Conservation (phyloP, 2,329 filamentous ascomycete species). For the Pseudocercospora cruenta region DNA sequence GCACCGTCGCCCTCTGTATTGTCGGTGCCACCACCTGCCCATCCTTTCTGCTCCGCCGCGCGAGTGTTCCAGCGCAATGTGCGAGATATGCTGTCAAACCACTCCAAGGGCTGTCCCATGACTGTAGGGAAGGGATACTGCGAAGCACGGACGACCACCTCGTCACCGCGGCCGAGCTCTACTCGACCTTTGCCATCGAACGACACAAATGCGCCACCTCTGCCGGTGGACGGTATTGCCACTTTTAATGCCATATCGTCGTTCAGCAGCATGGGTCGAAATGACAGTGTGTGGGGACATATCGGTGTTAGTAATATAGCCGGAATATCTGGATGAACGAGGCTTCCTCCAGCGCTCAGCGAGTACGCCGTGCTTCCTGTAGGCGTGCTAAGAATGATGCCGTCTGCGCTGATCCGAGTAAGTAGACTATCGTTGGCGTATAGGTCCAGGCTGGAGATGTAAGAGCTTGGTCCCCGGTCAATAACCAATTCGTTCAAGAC, state of each 20-base stretch:
- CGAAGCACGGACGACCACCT: slow-evolving; percentile 92
- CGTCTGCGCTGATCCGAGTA: slow-evolving; percentile 94
- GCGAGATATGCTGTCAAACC: slow-evolving; percentile 93
- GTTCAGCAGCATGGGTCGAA: slow-evolving; percentile 95
- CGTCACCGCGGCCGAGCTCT: slow-evolving; percentile 89
- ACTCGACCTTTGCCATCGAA: slow-evolving; percentile 97
- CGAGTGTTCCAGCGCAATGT: slow-evolving; percentile 95
- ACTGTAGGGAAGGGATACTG: slow-evolving; percentile 98
- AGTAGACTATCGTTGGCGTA: slow-evolving; percentile 94
- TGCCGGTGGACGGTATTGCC: slow-evolving; percentile 78
- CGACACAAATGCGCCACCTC: slow-evolving; percentile 92
- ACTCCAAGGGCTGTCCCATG: slow-evolving; percentile 84
- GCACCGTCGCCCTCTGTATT: slow-evolving; percentile 39
- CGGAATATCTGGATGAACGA: slow-evolving; percentile 95
- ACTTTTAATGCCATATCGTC: slow-evolving; percentile 93
- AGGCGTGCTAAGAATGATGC: slow-evolving; percentile 95
- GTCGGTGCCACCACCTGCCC: slow-evolving; percentile 63
- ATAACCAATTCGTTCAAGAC: slow-evolving; percentile 98
- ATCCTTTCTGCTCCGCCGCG: slow-evolving; percentile 89
- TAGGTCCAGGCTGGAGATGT: slow-evolving; percentile 94
- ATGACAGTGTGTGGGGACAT: slow-evolving; percentile 94
- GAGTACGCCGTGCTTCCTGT: slow-evolving; percentile 92
- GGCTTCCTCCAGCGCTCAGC: slow-evolving; percentile 88
- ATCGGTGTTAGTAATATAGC: slow-evolving; percentile 96
- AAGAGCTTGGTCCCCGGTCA: slow-evolving; percentile 92